Base-by-base conservation (phyloP, 2,329 filamentous ascomycete genomes). In the Talaromyces atroroseus region DNA sequence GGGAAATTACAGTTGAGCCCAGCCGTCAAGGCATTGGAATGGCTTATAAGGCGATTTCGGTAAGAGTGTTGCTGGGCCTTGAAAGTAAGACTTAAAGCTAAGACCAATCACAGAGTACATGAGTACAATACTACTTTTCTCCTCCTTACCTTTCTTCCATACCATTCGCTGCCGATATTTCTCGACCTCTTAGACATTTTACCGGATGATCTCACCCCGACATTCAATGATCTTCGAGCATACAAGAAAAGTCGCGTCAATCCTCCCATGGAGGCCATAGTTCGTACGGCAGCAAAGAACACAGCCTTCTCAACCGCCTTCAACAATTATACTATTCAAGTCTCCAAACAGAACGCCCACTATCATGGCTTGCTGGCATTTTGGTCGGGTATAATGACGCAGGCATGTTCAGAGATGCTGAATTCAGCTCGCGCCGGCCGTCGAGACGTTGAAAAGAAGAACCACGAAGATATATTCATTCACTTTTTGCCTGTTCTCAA, bases 11-110 rank as follows among this genome's bases (percentile, higher is more conserved):
- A 92, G 61, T 78, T 99, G 32, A 91, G 87, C 76, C 92, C 94
- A 42, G 90, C 90, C 0, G 83, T 96, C 54, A 95, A 95, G 74
- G 86, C 92, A 16, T 80, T 97, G 38, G 95, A 99, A 76, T 99
- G 94, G 94, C 81, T 99, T 48, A 82, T 99, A 54, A 81, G 94
- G 66, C 82, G 92, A 66, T 99, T 97, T 68, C 85, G 87, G 90
- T 95, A 77, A 60, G 80, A 34, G 12, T 11, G n/a, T 21, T 29
- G 40, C 16, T 36, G 36, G 29, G 32, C 23, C 47, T 34, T 54
- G 44, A 50, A 21, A 26, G 26, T 16, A 23, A 45, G 60, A 60
- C 49, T 62, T n/a, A 23, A 61, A 34, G 40, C 51, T 59, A 24
- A 38, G 49, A 60, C 62, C 65, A 62, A 67, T 40, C 26, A 46